phyloP scores from a whole-genome alignment of 148 eudicot species.

The Spergularia bocconei region DNA sequence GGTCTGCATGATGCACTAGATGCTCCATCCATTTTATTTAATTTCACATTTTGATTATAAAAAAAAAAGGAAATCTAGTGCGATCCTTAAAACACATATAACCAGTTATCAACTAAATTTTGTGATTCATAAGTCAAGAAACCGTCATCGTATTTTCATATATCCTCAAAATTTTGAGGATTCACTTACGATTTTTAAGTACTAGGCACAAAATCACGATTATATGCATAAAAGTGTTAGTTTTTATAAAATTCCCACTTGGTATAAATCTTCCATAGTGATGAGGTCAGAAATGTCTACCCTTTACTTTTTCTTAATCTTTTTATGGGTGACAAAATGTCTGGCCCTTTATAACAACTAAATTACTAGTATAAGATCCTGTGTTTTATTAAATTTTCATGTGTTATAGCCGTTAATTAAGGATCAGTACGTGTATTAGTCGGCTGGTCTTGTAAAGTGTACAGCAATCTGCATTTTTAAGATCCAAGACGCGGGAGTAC shows the following conservation, averaged over 20 bases:
- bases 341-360: background rate
- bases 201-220: no score
- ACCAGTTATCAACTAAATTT: no score
- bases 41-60: background rate
- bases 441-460: conserved; percentile 5
- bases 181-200: no score
- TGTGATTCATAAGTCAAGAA: background rate
- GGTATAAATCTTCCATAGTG: background rate
- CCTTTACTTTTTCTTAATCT: no score
- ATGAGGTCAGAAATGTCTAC: background rate
- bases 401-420: conserved; percentile 14
- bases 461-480: background rate
- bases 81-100: background rate
- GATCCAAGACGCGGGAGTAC: conserved; percentile 6
- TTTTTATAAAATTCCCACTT: background rate
- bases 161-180: no score
- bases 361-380: no score
- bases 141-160: no score
- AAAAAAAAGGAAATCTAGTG: no score
- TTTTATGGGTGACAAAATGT: no score
- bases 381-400: background rate
- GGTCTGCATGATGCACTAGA: conserved; percentile 3
- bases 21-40: conserved; percentile 14
- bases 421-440: conserved; percentile 7
- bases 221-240: no score